Conservation (phyloP, 768 basidiomycete species). For the Kwoniella pini region DNA sequence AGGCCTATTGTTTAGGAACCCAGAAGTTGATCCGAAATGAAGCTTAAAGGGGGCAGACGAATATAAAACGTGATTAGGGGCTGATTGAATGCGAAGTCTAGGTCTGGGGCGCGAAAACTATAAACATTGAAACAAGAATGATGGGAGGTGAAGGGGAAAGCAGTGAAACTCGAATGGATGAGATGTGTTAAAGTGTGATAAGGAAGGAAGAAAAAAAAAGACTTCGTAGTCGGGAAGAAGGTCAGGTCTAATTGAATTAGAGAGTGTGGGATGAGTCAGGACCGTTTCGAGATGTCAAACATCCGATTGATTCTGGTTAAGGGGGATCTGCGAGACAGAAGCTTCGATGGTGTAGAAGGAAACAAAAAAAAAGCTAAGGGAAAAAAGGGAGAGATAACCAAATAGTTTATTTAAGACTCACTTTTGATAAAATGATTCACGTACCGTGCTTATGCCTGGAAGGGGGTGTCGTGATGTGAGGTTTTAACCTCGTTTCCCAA, state of each 20-base stretch:
- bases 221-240: background rate
- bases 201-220: background rate
- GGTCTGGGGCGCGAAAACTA: slow-evolving; percentile 14
- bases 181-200: background rate
- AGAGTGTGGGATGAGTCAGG: background rate
- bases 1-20: too few relatives aligned
- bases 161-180: background rate
- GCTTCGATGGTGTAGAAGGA: too few relatives aligned
- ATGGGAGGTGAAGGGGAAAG: slow-evolving; percentile 6
- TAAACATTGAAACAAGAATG: slow-evolving; percentile 1
- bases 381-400: slow-evolving; percentile 4
- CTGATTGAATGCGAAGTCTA: background rate
- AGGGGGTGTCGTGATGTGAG: background rate
- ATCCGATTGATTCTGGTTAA: background rate
- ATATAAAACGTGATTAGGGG: background rate
- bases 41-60: background rate
- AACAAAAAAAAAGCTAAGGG: background rate
- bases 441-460: background rate
- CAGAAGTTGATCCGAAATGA: background rate
- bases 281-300: background rate
- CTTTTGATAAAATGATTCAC: background rate
- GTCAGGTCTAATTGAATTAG: background rate
- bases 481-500: background rate
- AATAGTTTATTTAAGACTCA: background rate
- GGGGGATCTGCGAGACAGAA: slow-evolving; percentile 1